These are phyloP conservation scores for Nakaseomyces delphensis DNA, from an alignment of 1,139 yeast species.

Conservation along the genomic window DNA sequence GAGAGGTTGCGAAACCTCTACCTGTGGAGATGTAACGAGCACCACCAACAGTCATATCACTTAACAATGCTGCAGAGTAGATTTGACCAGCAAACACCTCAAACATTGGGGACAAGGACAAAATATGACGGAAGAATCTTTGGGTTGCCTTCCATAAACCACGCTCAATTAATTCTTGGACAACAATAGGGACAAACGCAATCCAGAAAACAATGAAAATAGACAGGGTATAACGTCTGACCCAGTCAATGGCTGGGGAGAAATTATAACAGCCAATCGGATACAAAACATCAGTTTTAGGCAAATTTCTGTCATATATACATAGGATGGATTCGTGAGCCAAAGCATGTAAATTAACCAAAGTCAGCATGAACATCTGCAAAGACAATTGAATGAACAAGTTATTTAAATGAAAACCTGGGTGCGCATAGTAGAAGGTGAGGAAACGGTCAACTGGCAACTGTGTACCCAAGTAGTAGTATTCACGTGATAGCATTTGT, in stretches of 20 bases:
- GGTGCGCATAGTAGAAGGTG: conserved; percentile 96
- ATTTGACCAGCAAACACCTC: conserved; percentile 98
- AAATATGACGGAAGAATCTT: conserved; percentile 82
- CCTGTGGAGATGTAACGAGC: conserved; percentile 99
- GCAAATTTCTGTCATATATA: conserved; percentile 72
- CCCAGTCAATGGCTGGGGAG: conserved; percentile 88
- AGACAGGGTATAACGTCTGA: conserved; percentile 93
- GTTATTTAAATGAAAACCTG: conserved; percentile 98
- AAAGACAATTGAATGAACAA: conserved; percentile 91
- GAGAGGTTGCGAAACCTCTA: conserved; percentile 99
- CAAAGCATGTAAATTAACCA: conserved; percentile 83
- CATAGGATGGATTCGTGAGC: conserved; percentile 87
- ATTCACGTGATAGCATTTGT: conserved; percentile 97
- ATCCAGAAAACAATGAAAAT: conserved; percentile 98
- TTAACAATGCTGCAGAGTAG: conserved; percentile 80
- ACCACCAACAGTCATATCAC: conserved; percentile 96
- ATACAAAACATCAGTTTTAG: conserved; percentile 71
- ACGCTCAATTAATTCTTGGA: conserved; percentile 94
- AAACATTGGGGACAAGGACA: conserved; percentile 89
- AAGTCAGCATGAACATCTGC: conserved; percentile 83
- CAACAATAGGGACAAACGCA: conserved; percentile 90
- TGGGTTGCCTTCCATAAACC: conserved; percentile 94
- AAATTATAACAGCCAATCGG: conserved; percentile 94
- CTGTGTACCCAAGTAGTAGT: conserved; percentile 95
- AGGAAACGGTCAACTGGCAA: conserved; percentile 94